Evolutionary conservation across 2,329 filamentous ascomycete genomes (phyloP).

Genomic region (Byssothecium circinans): DNA sequence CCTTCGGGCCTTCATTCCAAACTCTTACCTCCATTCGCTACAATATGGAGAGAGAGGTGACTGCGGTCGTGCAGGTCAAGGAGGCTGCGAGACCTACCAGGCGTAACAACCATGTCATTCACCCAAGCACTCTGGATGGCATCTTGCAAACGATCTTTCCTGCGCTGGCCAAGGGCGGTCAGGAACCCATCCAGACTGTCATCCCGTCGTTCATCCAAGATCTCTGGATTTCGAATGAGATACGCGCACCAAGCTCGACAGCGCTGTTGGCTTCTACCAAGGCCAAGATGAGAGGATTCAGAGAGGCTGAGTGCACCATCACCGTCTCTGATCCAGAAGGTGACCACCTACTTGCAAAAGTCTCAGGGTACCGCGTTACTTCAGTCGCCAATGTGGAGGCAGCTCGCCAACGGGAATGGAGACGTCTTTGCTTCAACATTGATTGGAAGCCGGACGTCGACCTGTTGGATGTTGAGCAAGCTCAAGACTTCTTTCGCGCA

Average conservation of each 20-base stretch:
- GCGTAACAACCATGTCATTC: too few species aligned
- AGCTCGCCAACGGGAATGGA: not conserved
- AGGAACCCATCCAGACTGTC: conserved; percentile 12
- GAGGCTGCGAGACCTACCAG: too few species aligned
- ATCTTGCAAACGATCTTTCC: too few species aligned
- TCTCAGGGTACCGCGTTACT: not conserved
- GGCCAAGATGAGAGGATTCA: not conserved
- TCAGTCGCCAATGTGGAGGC: not conserved
- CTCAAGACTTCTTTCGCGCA: too few species aligned
- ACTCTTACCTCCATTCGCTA: too few species aligned
- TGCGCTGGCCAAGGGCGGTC: too few species aligned
- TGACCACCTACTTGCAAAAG: not conserved
- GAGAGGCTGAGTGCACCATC: not conserved
- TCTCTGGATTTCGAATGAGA: conserved; percentile 11
- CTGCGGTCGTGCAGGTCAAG: too few species aligned
- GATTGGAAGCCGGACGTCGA: not conserved
- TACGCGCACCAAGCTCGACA: conserved; percentile 4
- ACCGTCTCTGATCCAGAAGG: not conserved
- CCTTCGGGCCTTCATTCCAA: too few species aligned
- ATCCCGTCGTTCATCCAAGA: conserved; percentile 16
- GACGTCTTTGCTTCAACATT: not conserved
- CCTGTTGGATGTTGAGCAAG: not conserved
- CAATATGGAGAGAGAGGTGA: too few species aligned
- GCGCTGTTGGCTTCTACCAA: not conserved
- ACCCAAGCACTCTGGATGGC: too few species aligned